Percentiles rank a stretch among this genome's conserved stretches.
phyloP scores from a whole-genome alignment of 2,329 filamentous ascomycete species.

The Talaromyces islandicus region DNA sequence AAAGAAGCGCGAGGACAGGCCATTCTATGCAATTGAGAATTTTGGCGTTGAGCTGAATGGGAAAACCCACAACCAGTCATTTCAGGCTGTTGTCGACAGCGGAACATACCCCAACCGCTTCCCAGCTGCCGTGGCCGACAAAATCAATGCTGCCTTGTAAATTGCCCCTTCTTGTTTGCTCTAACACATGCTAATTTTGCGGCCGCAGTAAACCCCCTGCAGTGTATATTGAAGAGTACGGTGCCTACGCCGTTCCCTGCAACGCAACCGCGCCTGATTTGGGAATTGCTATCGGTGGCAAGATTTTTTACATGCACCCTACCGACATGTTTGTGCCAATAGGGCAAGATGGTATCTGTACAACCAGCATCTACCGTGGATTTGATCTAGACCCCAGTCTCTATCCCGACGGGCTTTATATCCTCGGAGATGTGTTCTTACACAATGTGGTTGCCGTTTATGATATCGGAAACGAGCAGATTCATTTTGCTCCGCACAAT shows the following conservation, averaged over 20 bases:
- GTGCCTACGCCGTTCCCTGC: not conserved
- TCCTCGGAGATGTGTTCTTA: not conserved
- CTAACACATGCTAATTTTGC: not conserved
- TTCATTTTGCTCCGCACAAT: not conserved
- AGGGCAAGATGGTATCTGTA: not conserved
- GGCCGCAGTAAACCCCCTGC: not conserved
- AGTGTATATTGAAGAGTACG: not conserved
- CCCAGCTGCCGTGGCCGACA: not conserved
- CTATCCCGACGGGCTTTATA: not conserved
- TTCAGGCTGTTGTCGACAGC: not conserved
- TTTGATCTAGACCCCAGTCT: not conserved
- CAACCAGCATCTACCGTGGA: not conserved
- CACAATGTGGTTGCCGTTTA: slow-evolving; percentile 2
- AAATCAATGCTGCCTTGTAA: slow-evolving; percentile 4
- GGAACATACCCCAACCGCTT: slow-evolving; percentile 1
- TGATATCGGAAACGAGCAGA: not conserved
- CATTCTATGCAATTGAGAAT: not conserved
- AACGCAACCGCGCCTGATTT: not conserved
- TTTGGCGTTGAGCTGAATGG: not conserved
- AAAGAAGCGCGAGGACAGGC: not conserved
- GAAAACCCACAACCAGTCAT: not conserved
- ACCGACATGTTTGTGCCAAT: not conserved
- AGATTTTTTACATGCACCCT: not conserved
- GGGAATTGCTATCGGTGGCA: not conserved
- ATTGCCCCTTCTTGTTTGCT: not conserved